Evolutionary conservation across 164 flowering plant species (phyloP).

Genomic region (Litsea cubeba): DNA sequence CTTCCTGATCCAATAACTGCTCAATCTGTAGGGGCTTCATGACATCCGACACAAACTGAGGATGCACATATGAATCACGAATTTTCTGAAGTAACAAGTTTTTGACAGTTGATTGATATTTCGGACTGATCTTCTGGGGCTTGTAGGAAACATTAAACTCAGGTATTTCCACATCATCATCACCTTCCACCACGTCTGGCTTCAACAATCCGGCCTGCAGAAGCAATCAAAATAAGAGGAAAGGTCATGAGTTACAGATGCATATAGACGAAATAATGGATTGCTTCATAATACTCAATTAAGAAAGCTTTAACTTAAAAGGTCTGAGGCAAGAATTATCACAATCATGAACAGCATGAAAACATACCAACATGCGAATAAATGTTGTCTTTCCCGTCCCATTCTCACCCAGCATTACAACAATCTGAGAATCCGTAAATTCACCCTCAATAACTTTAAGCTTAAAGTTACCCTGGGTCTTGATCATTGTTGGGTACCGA

Average conservation of each 20-base stretch:
- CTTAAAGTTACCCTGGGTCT: slow-evolving; percentile 82
- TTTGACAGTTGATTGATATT: slow-evolving; percentile 65
- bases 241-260: background rate
- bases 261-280: background rate
- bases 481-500: slow-evolving; percentile 87
- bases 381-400: slow-evolving; percentile 99
- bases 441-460: slow-evolving; percentile 87
- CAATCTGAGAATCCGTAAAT: slow-evolving; percentile 95
- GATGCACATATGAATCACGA: slow-evolving; percentile 85
- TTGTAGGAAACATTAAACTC: slow-evolving; percentile 98
- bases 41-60: slow-evolving; percentile 94
- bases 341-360: background rate
- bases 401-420: slow-evolving; percentile 99
- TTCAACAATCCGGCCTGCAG: slow-evolving; percentile 91
- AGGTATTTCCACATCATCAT: slow-evolving; percentile 83
- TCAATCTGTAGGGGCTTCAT: slow-evolving; percentile 98
- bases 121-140: slow-evolving; percentile 98
- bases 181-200: slow-evolving; percentile 75
- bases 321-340: background rate
- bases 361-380: slow-evolving; percentile 92
- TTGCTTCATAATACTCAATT: background rate
- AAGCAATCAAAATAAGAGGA: slow-evolving; percentile 1
- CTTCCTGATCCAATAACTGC: slow-evolving; percentile 98
- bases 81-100: slow-evolving; percentile 75
- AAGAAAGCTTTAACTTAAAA: background rate